These are phyloP conservation scores for Pseudopithomyces maydicus DNA, from an alignment of 2,329 filamentous ascomycete genomes.

Conservation along the genomic window DNA sequence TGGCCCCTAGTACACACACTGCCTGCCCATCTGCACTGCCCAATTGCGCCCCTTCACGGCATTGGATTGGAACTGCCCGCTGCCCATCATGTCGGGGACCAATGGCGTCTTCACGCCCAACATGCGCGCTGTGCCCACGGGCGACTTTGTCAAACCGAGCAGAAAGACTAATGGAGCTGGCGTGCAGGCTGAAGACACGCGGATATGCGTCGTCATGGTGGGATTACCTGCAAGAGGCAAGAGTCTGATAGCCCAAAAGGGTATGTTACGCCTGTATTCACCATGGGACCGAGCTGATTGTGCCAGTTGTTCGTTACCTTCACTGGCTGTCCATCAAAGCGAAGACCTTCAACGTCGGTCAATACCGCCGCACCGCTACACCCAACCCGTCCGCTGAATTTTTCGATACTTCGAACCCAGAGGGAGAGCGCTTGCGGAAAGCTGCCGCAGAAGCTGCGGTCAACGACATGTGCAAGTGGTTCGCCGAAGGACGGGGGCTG, in stretches of 20 bases:
- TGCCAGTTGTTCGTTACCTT: constrained; percentile 71
- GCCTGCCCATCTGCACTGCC: constrained; percentile 15
- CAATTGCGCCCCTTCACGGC: constrained; percentile 19
- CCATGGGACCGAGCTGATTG: constrained; percentile 15
- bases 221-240: constrained; percentile 94
- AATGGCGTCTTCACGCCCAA: constrained; percentile 46
- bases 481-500: constrained; percentile 73
- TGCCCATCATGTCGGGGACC: constrained; percentile 34
- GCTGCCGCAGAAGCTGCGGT: constrained; percentile 92
- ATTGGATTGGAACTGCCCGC: constrained; percentile 34
- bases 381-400: constrained; percentile 92
- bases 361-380: constrained; percentile 87
- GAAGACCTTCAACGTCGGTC: constrained; percentile 96
- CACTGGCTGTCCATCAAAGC: constrained; percentile 95
- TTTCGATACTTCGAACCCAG: constrained; percentile 87
- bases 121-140: constrained; percentile 47
- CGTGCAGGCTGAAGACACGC: constrained; percentile 90
- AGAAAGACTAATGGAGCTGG: constrained; percentile 65
- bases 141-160: constrained; percentile 51
- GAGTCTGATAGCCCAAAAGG: constrained; percentile 96
- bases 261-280: constrained; percentile 54
- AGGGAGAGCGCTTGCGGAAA: constrained; percentile 86
- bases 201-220: constrained; percentile 99
- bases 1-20: constrained; percentile 10
- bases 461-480: constrained; percentile 93